Percentiles rank a stretch among this genome's conserved stretches.
phyloP scores from a whole-genome alignment of 140 eudicot genomes.

The Anethum foeniculum region DNA sequence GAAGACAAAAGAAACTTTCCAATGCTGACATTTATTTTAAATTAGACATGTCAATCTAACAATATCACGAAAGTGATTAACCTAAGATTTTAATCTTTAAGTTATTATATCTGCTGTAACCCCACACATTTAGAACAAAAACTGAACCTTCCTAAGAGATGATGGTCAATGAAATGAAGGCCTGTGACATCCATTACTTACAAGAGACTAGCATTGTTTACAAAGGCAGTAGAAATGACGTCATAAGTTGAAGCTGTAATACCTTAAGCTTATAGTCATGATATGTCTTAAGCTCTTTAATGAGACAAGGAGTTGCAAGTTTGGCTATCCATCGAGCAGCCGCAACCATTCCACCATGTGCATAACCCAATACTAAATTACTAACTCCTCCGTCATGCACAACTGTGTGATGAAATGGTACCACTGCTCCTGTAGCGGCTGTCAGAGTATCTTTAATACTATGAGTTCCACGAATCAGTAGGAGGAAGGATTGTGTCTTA shows the following conservation, averaged over 20 bases:
- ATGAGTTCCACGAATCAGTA: conserved; percentile 94
- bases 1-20: neutral
- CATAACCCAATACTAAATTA: conserved; percentile 80
- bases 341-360: conserved; percentile 99
- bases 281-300: conserved; percentile 37
- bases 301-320: conserved; percentile 72
- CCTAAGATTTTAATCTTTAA: neutral
- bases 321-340: conserved; percentile 99
- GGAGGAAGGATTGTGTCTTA: conserved; percentile 49
- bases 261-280: conserved; percentile 86
- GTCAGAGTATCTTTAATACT: conserved; percentile 93
- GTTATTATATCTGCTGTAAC: neutral
- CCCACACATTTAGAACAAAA: neutral
- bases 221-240: neutral
- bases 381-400: conserved; percentile 88
- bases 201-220: neutral
- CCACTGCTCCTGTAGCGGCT: conserved; percentile 98
- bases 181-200: neutral
- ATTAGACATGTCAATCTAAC: neutral
- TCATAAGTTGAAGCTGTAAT: conserved; percentile 1
- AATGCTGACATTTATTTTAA: neutral
- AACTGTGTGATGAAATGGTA: conserved; percentile 92
- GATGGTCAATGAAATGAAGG: neutral
- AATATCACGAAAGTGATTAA: neutral
- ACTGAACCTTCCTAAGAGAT: neutral